phyloP scores from a whole-genome alignment of 371 early-diverging fungal genomes.

The Rhizopus arrhizus region DNA sequence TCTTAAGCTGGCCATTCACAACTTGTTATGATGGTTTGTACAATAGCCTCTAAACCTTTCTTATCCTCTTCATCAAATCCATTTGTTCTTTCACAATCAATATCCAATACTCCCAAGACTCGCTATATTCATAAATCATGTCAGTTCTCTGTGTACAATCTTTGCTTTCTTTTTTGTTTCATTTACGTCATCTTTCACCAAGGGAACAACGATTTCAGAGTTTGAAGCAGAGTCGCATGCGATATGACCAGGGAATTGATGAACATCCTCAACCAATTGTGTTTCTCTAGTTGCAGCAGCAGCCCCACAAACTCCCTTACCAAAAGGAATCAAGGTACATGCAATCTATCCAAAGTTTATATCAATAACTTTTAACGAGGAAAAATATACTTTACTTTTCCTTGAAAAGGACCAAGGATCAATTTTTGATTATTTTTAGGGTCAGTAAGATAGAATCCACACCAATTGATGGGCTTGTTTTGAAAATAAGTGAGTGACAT shows the following conservation, averaged over 20 bases:
- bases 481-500: conserved; percentile 60
- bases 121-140: conserved; percentile 32
- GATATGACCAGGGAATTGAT: conserved; percentile 88
- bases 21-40: conserved; percentile 59
- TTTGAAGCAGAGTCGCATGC: conserved; percentile 89
- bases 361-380: neutral
- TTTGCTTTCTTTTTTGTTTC: neutral
- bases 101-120: conserved; percentile 82
- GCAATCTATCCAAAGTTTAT: conserved; percentile 54
- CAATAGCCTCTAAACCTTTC: conserved; percentile 73
- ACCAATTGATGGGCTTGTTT: conserved; percentile 87
- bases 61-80: conserved; percentile 81
- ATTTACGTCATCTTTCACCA: conserved; percentile 59
- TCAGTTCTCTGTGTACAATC: neutral
- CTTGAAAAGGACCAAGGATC: conserved; percentile 91
- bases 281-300: conserved; percentile 62
- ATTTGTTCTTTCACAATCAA: conserved; percentile 75
- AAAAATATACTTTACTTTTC: conserved; percentile 55
- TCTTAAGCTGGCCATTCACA: conserved; percentile 56
- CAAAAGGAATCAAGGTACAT: conserved; percentile 81
- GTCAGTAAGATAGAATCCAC: conserved; percentile 81
- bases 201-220: conserved; percentile 90
- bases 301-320: conserved; percentile 90
- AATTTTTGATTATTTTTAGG: conserved; percentile 50
- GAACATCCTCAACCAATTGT: conserved; percentile 77